Percentiles rank a stretch among this genome's conserved stretches.
phyloP scores from a whole-genome alignment of 805 yeast genomes.

The Zygosaccharomyces bailii region DNA sequence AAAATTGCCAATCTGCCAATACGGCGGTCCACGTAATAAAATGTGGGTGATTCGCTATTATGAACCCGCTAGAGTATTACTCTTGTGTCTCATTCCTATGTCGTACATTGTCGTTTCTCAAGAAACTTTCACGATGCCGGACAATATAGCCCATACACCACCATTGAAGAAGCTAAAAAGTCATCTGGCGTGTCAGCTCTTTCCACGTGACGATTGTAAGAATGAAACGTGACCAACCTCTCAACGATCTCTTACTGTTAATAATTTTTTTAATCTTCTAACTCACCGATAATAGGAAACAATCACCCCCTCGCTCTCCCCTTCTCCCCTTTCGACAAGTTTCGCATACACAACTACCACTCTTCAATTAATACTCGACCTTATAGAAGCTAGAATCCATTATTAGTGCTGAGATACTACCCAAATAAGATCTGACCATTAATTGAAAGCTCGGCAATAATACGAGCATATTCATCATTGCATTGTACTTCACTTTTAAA shows the following conservation, averaged over 20 bases:
- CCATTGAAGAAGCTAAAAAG: too few species aligned
- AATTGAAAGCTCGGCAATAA: neutral
- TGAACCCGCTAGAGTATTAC: too few species aligned
- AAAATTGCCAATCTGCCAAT: too few species aligned
- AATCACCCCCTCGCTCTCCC: conserved; percentile 2
- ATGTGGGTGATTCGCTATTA: too few species aligned
- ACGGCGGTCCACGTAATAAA: too few species aligned
- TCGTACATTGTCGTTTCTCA: too few species aligned
- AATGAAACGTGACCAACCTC: neutral
- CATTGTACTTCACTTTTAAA: neutral
- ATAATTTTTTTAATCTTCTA: neutral
- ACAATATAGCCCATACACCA: too few species aligned
- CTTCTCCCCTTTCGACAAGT: conserved; percentile 2
- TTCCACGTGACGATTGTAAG: neutral
- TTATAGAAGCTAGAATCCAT: neutral
- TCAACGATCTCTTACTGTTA: neutral
- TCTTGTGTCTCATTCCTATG: too few species aligned
- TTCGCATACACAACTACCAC: neutral
- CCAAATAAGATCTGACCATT: neutral
- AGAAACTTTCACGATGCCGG: too few species aligned
- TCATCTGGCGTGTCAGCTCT: neutral
- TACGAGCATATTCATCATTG: neutral
- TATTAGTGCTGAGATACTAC: neutral
- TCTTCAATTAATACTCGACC: neutral
- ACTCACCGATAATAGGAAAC: conserved; percentile 2